phyloP scores from a whole-genome alignment of 2,329 filamentous ascomycete genomes.

The Diaporthe capsici region DNA sequence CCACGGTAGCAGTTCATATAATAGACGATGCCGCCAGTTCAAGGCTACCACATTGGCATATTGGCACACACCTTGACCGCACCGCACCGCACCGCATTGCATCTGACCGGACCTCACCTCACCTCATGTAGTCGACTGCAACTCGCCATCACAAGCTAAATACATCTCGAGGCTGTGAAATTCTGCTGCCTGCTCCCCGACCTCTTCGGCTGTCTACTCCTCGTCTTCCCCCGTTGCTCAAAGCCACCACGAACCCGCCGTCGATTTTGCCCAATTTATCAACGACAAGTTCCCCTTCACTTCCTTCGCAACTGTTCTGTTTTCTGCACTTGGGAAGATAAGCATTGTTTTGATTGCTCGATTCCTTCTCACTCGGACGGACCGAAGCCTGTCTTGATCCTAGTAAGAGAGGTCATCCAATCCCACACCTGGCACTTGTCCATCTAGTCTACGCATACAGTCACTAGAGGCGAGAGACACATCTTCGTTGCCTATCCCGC shows the following conservation, averaged over 20 bases:
- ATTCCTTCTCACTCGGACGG: slow-evolving; percentile 5
- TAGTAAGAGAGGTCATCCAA: slow-evolving; percentile 8
- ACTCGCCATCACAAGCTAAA: slow-evolving; percentile 3
- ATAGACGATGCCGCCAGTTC: slow-evolving; percentile 38
- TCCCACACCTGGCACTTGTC: not conserved
- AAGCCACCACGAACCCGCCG: not conserved
- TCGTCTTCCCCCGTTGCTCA: slow-evolving; percentile 10
- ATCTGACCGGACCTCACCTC: not conserved
- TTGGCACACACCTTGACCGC: slow-evolving; percentile 4
- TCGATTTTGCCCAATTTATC: slow-evolving; percentile 36
- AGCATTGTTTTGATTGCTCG: not conserved
- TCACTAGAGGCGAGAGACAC: not conserved
- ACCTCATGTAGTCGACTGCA: slow-evolving; percentile 21
- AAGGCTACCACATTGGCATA: slow-evolving; percentile 38
- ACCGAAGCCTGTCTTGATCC: not conserved
- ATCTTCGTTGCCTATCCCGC: slow-evolving; percentile 29
- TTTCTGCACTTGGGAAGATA: not conserved
- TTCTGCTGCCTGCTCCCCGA: slow-evolving; percentile 36
- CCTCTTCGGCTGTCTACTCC: slow-evolving; percentile 6
- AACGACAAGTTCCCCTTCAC: slow-evolving; percentile 4
- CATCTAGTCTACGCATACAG: not conserved
- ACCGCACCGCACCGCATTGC: not conserved
- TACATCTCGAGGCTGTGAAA: slow-evolving; percentile 37
- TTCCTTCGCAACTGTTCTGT: not conserved
- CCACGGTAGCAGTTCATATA: slow-evolving; percentile 40